A percentile compares a stretch with the other conserved stretches of the same genome.
Conservation (phyloP, 2,329 filamentous ascomycete genomes). For the Penicillium hesseltinei region DNA sequence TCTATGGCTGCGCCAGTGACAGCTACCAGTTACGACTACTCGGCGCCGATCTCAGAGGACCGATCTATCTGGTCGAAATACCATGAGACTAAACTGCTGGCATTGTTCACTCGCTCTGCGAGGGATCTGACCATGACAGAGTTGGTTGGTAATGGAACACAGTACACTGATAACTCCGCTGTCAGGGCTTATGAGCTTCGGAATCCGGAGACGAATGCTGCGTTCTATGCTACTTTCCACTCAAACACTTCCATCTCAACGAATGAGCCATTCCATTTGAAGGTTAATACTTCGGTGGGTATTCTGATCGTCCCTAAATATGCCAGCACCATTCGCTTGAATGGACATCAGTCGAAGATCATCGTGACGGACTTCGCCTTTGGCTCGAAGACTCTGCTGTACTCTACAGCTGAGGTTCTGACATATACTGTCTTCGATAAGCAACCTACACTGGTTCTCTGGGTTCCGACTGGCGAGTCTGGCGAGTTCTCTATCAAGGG, state of each 20-base stretch:
- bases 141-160: conserved; percentile 48
- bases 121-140: conserved; percentile 58
- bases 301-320: conserved; percentile 55
- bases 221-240: conserved; percentile 61
- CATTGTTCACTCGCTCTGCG: conserved; percentile 59
- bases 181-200: conserved; percentile 57
- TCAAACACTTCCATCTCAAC: conserved; percentile 52
- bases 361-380: conserved; percentile 60
- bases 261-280: conserved; percentile 54
- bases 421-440: conserved; percentile 52
- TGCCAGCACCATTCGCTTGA: conserved; percentile 50
- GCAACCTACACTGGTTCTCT: conserved; percentile 51
- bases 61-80: conserved; percentile 59
- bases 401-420: conserved; percentile 57
- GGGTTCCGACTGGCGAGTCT: conserved; percentile 54
- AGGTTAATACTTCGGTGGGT: conserved; percentile 57
- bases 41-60: conserved; percentile 60
- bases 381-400: conserved; percentile 52
- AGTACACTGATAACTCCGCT: conserved; percentile 52
- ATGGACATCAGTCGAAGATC: conserved; percentile 63
- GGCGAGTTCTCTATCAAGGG: conserved; percentile 55
- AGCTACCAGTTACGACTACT: conserved; percentile 63
- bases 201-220: conserved; percentile 57
- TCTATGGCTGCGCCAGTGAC: conserved; percentile 58
- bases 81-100: conserved; percentile 62